These are phyloP conservation scores for Clavispora santaluciae DNA, from an alignment of 805 yeast genomes.

Conservation along the genomic window DNA sequence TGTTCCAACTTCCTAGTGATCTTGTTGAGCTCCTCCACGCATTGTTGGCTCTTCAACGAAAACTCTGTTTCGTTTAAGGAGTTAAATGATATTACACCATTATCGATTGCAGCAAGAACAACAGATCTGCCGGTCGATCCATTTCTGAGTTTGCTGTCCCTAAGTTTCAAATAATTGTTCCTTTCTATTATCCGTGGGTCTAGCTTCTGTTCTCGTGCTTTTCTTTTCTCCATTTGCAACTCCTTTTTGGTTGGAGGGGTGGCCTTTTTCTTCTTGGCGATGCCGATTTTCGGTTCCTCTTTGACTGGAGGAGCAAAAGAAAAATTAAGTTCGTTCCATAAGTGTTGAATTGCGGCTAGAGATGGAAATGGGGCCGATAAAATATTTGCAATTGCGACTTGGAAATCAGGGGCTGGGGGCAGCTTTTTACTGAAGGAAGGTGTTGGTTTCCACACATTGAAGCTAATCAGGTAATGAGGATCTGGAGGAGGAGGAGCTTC, in stretches of 20 bases:
- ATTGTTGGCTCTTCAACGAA: constrained; percentile 16
- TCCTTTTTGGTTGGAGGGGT: constrained; percentile 23
- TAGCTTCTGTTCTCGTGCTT: constrained; percentile 25
- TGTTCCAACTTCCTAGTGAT: constrained; percentile 8
- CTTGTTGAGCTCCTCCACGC: constrained; percentile 5
- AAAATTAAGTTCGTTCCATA: constrained; percentile 17
- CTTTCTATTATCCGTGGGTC: constrained; percentile 20
- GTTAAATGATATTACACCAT: constrained; percentile 70
- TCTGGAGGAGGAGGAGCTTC: constrained; percentile 5
- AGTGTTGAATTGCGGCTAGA: constrained; percentile 33
- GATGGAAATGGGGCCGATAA: constrained; percentile 43
- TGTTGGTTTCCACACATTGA: constrained; percentile 81
- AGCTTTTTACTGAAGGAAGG: constrained; percentile 61
- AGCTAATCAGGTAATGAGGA: constrained; percentile 36
- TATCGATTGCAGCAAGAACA: constrained; percentile 67
- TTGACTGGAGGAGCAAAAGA: neutral
- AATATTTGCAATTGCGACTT: constrained; percentile 54
- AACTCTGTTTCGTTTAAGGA: constrained; percentile 49
- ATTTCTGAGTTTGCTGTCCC: constrained; percentile 42
- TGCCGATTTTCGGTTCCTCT: neutral
- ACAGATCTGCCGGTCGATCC: constrained; percentile 47
- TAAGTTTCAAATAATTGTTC: constrained; percentile 22
- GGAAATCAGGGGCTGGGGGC: constrained; percentile 75
- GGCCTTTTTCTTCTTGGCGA: constrained; percentile 5
- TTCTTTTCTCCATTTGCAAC: constrained; percentile 17